These are phyloP conservation scores for Chloropicon primus DNA, from an alignment of 139 green algal species.

Conservation along the genomic window DNA sequence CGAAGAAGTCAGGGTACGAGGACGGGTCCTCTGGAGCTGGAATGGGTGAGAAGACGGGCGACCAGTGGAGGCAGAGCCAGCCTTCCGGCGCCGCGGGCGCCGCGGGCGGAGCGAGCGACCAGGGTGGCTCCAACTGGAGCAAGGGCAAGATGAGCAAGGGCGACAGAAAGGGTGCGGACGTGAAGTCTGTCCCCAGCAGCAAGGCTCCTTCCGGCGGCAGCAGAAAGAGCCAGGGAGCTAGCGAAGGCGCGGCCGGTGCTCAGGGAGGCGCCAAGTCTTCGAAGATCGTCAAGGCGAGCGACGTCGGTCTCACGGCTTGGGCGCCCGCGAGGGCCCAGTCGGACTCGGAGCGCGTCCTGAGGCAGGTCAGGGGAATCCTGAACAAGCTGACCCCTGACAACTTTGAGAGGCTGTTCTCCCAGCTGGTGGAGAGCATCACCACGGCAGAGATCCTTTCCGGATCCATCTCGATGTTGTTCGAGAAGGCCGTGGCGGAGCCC, in stretches of 20 bases:
- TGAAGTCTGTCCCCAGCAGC: too few species aligned
- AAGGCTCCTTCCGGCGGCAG: too few species aligned
- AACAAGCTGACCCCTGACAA: constrained; percentile 5
- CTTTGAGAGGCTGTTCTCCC: neutral
- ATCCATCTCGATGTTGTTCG: neutral
- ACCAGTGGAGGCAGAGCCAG: neutral
- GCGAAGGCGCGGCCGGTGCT: too few species aligned
- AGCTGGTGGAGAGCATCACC: constrained; percentile 1
- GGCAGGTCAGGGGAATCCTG: neutral
- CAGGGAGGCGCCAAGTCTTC: neutral
- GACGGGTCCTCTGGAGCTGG: neutral
- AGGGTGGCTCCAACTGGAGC: neutral
- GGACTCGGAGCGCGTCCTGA: neutral
- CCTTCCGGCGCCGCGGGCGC: too few species aligned
- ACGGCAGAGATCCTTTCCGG: neutral
- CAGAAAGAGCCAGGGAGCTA: neutral
- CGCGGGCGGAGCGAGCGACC: too few species aligned
- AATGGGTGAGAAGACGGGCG: neutral
- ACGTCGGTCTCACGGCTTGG: neutral
- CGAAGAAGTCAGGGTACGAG: neutral
- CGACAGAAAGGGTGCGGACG: neutral
- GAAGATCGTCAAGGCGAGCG: neutral
- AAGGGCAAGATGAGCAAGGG: neutral
- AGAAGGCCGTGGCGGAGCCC: constrained; percentile 5
- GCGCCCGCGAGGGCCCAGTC: too few species aligned